Conservation (phyloP, 768 basidiomycete genomes). For the Suillus paluster region DNA sequence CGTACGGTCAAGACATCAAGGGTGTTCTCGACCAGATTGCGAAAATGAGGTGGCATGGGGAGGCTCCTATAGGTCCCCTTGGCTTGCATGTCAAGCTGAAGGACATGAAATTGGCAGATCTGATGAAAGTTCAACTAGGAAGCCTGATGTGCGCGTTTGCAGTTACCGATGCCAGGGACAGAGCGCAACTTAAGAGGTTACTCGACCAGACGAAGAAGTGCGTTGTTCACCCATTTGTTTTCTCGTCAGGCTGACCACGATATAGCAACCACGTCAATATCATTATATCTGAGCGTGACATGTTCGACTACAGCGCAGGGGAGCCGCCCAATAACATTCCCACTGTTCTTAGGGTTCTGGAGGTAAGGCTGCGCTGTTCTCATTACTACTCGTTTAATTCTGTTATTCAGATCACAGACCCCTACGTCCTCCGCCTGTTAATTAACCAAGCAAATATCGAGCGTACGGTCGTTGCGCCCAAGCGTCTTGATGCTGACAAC, state of each 20-base stretch:
- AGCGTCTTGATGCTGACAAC: slow-evolving; percentile 66
- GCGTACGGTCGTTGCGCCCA: slow-evolving; percentile 62
- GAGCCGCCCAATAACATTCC: slow-evolving; percentile 66
- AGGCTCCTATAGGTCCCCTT: slow-evolving; percentile 76
- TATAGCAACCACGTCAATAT: slow-evolving; percentile 53
- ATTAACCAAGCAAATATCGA: slow-evolving; percentile 81
- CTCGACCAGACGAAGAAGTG: slow-evolving; percentile 67
- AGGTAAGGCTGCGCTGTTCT: slow-evolving; percentile 49
- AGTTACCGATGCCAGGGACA: slow-evolving; percentile 72
- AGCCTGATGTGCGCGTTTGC: slow-evolving; percentile 68
- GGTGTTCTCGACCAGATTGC: slow-evolving; percentile 57
- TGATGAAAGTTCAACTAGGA: slow-evolving; percentile 70
- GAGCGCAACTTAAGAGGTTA: slow-evolving; percentile 57
- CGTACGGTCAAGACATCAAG: slow-evolving; percentile 68
- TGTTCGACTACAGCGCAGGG: slow-evolving; percentile 80
- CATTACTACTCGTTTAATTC: slow-evolving; percentile 1
- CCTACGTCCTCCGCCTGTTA: slow-evolving; percentile 76
- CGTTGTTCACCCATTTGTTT: slow-evolving; percentile 31
- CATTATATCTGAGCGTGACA: slow-evolving; percentile 68
- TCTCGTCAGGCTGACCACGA: not conserved
- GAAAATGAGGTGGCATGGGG: slow-evolving; percentile 62
- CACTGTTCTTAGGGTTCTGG: slow-evolving; percentile 83
- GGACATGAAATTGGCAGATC: slow-evolving; percentile 65
- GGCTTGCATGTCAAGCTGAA: slow-evolving; percentile 77
- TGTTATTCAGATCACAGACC: slow-evolving; percentile 66